Conservation (phyloP, 495 filamentous ascomycete species). For the Trichoderma gamsii region DNA sequence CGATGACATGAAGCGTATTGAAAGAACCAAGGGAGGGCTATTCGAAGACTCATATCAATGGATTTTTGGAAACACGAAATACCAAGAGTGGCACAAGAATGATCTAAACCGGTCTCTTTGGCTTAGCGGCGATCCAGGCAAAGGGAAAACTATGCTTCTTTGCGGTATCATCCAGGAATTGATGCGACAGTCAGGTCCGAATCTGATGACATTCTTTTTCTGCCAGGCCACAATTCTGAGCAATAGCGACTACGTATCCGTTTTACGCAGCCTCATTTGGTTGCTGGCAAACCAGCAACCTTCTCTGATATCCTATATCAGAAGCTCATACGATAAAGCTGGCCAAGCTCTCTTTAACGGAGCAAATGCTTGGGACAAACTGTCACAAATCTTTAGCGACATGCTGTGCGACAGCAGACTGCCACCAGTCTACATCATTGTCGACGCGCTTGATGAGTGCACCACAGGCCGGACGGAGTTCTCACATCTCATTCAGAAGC, state of each 20-base stretch:
- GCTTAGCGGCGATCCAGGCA: constrained; percentile 38
- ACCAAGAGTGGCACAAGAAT: constrained; percentile 25
- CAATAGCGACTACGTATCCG: constrained; percentile 34
- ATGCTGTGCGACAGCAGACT: constrained; percentile 28
- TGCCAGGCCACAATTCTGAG: constrained; percentile 32
- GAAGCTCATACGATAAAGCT: constrained; percentile 25
- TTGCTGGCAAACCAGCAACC: constrained; percentile 31
- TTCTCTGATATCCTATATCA: constrained; percentile 29
- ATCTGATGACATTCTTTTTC: constrained; percentile 40
- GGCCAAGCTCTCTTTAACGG: constrained; percentile 30
- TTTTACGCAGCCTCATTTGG: constrained; percentile 40
- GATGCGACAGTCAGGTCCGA: background rate
- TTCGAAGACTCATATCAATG: too few relatives aligned
- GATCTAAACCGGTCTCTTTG: constrained; percentile 23
- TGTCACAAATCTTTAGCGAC: constrained; percentile 28
- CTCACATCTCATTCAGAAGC: too few relatives aligned
- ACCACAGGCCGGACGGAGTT: too few relatives aligned
- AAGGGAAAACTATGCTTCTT: constrained; percentile 47
- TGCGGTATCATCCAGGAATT: constrained; percentile 36
- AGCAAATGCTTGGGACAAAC: constrained; percentile 26
- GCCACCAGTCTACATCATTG: constrained; percentile 13
- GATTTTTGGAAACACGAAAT: too few relatives aligned
- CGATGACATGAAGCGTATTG: too few relatives aligned
- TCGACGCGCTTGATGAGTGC: constrained; percentile 47
- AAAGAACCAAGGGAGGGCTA: too few relatives aligned